Evolutionary conservation across 495 filamentous ascomycete genomes (phyloP).

Genomic region (Hypomontagnella monticulosa): DNA sequence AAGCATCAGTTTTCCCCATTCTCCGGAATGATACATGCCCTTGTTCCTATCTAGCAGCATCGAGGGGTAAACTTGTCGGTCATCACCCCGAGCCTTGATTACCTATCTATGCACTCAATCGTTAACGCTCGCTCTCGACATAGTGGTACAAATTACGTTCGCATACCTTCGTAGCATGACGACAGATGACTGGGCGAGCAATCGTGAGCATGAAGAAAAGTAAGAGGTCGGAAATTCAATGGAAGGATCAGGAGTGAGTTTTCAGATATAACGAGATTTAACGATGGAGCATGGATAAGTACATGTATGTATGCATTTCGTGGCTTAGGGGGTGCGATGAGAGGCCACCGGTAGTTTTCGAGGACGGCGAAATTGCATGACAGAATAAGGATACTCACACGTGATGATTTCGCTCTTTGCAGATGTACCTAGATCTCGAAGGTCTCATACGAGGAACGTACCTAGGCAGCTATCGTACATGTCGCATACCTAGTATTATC

Average conservation of each 20-base stretch:
- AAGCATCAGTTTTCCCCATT: neutral
- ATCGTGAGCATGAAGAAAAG: conserved; percentile 7
- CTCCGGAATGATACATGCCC: neutral
- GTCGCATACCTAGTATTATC: too few relatives aligned
- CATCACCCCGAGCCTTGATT: too few relatives aligned
- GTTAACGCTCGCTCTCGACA: conserved; percentile 11
- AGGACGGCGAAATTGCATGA: neutral
- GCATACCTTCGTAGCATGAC: conserved; percentile 43
- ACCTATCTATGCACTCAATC: neutral
- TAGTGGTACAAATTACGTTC: conserved; percentile 45
- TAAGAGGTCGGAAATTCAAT: neutral
- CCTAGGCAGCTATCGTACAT: too few relatives aligned
- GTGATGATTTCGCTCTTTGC: neutral
- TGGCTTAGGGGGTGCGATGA: neutral
- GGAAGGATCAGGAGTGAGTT: neutral
- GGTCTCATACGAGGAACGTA: too few relatives aligned
- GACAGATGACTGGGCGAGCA: conserved; percentile 38
- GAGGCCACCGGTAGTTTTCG: neutral
- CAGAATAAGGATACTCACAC: neutral
- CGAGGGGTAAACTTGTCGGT: neutral
- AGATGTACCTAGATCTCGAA: too few relatives aligned
- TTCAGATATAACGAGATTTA: too few relatives aligned
- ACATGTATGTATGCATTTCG: conserved; percentile 1
- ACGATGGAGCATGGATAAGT: neutral
- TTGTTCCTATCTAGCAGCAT: neutral